Percentiles rank a stretch among this genome's conserved stretches.
Evolutionary conservation across 2,329 filamentous ascomycete species (phyloP).

Genomic region (Fusarium paranaense): DNA sequence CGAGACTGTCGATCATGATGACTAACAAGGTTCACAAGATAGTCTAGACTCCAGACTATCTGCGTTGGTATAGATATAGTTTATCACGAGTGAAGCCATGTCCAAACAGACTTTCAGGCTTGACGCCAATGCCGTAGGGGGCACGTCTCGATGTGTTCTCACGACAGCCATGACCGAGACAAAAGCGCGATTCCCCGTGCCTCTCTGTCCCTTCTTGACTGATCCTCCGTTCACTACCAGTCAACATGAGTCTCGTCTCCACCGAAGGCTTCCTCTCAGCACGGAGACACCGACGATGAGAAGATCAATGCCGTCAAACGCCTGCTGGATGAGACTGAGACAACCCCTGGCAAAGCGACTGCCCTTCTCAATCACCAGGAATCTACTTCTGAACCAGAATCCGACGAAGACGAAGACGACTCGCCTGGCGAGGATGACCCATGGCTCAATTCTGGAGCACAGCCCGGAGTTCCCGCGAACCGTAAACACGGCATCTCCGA

Average conservation of each 20-base stretch:
- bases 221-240: background rate
- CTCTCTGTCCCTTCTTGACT: background rate
- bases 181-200: background rate
- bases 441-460: background rate
- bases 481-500: background rate
- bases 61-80: background rate
- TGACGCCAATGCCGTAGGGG: background rate
- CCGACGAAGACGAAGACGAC: background rate
- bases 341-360: background rate
- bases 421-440: background rate
- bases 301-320: background rate
- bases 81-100: background rate
- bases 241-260: no score
- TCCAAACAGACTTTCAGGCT: background rate
- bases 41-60: background rate
- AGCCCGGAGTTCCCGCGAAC: background rate
- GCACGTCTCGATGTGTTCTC: background rate
- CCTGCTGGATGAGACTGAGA: background rate
- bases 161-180: background rate
- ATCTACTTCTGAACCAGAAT: background rate
- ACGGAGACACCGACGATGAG: background rate
- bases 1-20: background rate
- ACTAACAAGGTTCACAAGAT: background rate
- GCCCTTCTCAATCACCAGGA: background rate
- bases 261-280: background rate